Percentiles rank a stretch among this genome's conserved stretches.
phyloP scores from a whole-genome alignment of 805 yeast genomes.

The Myxozyma geophila region DNA sequence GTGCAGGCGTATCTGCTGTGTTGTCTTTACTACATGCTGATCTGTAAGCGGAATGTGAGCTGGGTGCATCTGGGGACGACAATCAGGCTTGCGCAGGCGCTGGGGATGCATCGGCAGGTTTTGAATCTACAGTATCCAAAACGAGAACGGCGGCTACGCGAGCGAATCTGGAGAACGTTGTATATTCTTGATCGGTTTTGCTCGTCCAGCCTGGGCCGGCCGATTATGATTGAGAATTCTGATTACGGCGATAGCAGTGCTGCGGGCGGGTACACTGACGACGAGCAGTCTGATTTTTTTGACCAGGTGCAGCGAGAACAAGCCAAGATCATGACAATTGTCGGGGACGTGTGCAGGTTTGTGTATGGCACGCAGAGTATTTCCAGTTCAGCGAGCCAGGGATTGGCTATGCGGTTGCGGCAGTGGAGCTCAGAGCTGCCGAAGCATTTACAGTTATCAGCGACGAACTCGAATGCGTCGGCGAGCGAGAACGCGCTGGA shows the following conservation, averaged over 20 bases:
- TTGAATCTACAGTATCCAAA: slow-evolving; percentile 37
- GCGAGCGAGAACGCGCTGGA: background rate
- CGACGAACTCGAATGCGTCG: slow-evolving; percentile 5
- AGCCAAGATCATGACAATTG: slow-evolving; percentile 32
- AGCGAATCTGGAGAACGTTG: slow-evolving; percentile 35
- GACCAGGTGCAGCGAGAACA: slow-evolving; percentile 25
- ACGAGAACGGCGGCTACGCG: slow-evolving; percentile 27
- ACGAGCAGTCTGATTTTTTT: slow-evolving; percentile 10
- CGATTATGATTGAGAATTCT: slow-evolving; percentile 32
- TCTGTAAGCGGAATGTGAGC: slow-evolving; percentile 48
- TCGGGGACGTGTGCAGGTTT: slow-evolving; percentile 36
- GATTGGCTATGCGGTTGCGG: slow-evolving; percentile 32
- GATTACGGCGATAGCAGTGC: slow-evolving; percentile 24
- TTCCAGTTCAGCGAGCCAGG: slow-evolving; percentile 32
- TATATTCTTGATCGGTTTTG: slow-evolving; percentile 33
- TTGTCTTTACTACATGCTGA: slow-evolving; percentile 49
- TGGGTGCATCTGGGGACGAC: slow-evolving; percentile 53
- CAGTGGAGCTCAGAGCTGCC: slow-evolving; percentile 37
- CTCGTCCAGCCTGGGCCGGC: slow-evolving; percentile 36
- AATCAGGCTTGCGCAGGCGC: slow-evolving; percentile 51
- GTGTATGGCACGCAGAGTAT: slow-evolving; percentile 37
- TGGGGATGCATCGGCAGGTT: slow-evolving; percentile 46
- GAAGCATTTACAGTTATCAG: slow-evolving; percentile 29
- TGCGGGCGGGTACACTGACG: slow-evolving; percentile 7
- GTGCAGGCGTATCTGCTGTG: slow-evolving; percentile 50